Evolutionary conservation across 768 basidiomycete species (phyloP), one percentile per base, ranked within the genome.

Genomic region (Russula sp.): DNA sequence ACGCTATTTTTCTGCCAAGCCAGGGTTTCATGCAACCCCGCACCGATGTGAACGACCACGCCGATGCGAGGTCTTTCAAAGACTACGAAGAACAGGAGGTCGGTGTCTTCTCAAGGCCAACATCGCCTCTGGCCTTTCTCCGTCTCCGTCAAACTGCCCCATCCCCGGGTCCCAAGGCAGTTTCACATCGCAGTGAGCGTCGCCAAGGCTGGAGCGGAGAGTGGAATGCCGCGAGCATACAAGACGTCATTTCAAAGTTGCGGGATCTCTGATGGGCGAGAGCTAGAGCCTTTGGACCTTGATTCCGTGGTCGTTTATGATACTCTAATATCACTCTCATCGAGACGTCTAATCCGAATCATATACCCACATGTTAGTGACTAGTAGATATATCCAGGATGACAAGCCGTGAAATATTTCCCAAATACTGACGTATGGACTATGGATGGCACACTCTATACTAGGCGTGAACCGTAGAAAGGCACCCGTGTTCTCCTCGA

Each of bases 131-230:
- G 8, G 42, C n/a, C 18, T 42, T 50, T 20, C 40, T 63, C 31
- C 45, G 32, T 34, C 32, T 1, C 3, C 53, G 39, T 22, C 16
- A 39, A 4, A 10, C 22, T 16, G 14, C 55, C 16, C 16, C 52
- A 9, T 22, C 39, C 37, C 57, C 18, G 6, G 45, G 20, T 0
- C 44, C 32, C 14, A 3, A 13, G 4, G 53, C 9, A n/a, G 48
- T 59, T 49, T 47, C 54, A 16, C 65, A 59, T 31, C 67, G 66
- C 45, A 57, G 52, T 10, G 63, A 68, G 60, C 60, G 64, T 22
- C 59, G 58, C 32, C 57, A 63, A 27, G 61, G 68, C 4, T 68
- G 68, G 68, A 68, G 63, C 14, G 63, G 67, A n/a, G 68, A 68
- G 55, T 65, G 68, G 68, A 69, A 68, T 51, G 57, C 50, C 11